Evolutionary conservation across 1,139 yeast genomes (phyloP), one percentile per base, ranked within the genome.

Genomic region (Yamadazyma aaseri): DNA sequence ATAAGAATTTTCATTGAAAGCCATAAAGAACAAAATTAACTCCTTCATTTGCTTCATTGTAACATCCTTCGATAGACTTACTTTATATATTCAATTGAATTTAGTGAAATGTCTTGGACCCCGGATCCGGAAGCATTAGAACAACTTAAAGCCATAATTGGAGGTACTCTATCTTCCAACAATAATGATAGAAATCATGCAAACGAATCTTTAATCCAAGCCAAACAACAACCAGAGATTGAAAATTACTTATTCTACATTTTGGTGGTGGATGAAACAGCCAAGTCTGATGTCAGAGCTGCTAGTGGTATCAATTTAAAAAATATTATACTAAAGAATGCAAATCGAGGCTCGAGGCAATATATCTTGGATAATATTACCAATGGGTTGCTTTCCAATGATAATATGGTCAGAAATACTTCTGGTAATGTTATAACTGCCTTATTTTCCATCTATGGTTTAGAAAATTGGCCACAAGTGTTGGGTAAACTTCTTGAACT

Each of bases 361-460:
- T 84, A 81, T 51, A 63, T 89, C 20, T 70, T 85, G 47, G 63
- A 70, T n/a, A 68, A 79, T 45, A 70, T 89, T 17, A 60, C 86
- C 24, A 70, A 71, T 35, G 98, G 97, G 1, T 68, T 92, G 33
- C 56, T 75, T 32, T 85, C 78, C 37, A 50, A 63, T 1, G 79
- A 78, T 41, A 56, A 65, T 13, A 63, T 86, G 50, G 86, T 90
- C 17, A 73, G 96, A 42, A 87, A 86, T 52, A 86, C 90, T 41
- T 81, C 96, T 10, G 96, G 97, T 29, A 90, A 82, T 52, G 95
- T 89, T 34, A 81, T 92, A 34, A 86, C 97, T 2, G 74, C 96
- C 0, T 62, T 92, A 26, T 84, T 90, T 47, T 71, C 84, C 6
- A 67, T 77, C n/a, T 76, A 79, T 31, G 95, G 96, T 1, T 68